Conservation (phyloP, 2,329 filamentous ascomycete species). For the Diplodia seriata region DNA sequence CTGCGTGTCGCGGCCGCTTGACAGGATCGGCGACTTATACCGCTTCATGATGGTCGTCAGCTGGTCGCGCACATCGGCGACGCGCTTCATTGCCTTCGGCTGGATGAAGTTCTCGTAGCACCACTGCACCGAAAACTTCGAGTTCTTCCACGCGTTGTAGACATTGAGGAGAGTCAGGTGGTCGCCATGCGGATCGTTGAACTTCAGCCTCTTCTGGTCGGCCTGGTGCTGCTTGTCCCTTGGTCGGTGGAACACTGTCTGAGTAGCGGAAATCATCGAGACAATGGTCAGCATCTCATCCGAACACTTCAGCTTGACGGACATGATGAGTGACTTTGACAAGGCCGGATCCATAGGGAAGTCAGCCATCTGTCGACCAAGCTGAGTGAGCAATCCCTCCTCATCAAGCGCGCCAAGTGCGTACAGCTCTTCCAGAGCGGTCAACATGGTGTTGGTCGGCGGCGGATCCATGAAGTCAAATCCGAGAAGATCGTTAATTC, state of each 20-base stretch:
- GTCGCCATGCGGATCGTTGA: slow-evolving; percentile 93
- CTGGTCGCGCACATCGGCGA: slow-evolving; percentile 91
- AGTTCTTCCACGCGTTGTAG: slow-evolving; percentile 95
- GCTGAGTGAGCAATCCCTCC: slow-evolving; percentile 88
- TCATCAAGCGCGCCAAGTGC: slow-evolving; percentile 91
- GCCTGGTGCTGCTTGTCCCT: slow-evolving; percentile 97
- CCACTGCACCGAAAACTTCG: slow-evolving; percentile 83
- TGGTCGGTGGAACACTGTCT: slow-evolving; percentile 89
- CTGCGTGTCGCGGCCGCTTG: slow-evolving; percentile 85
- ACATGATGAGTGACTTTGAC: slow-evolving; percentile 87
- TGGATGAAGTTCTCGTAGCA: slow-evolving; percentile 99
- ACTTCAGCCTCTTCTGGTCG: slow-evolving; percentile 97
- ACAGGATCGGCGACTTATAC: slow-evolving; percentile 81
- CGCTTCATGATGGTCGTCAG: slow-evolving; percentile 92
- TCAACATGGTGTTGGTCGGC: slow-evolving; percentile 96
- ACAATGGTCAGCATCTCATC: slow-evolving; percentile 96
- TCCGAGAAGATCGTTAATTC: slow-evolving; percentile 94
- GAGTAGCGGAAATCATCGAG: slow-evolving; percentile 83
- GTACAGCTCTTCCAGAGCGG: slow-evolving; percentile 93
- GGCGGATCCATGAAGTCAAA: slow-evolving; percentile 99
- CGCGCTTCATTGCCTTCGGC: slow-evolving; percentile 83
- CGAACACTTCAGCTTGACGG: slow-evolving; percentile 85
- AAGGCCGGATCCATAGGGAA: slow-evolving; percentile 97
- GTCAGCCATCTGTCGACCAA: slow-evolving; percentile 96
- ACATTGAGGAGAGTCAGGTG: slow-evolving; percentile 95